Conservation (phyloP, 164 flowering plant genomes). For the Berberis thunbergii region DNA sequence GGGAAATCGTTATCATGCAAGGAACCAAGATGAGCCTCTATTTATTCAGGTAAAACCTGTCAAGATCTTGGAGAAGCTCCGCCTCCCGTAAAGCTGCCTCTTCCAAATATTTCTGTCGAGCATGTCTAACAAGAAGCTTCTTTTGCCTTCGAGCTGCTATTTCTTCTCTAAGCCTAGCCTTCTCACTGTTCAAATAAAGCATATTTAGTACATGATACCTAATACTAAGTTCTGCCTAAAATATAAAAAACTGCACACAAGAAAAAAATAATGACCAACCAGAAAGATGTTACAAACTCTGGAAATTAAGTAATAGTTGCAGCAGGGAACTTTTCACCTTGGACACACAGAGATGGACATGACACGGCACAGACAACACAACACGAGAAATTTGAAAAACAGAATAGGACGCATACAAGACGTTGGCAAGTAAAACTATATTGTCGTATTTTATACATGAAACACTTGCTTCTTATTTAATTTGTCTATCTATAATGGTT, state of each 20-base stretch:
- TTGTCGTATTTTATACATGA: no score
- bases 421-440: no score
- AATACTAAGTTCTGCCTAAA: background rate
- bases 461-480: no score
- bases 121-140: constrained; percentile 47
- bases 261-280: background rate
- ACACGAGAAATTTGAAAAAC: no score
- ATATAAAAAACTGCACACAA: background rate
- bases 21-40: background rate
- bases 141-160: constrained; percentile 62
- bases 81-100: constrained; percentile 73
- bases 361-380: no score
- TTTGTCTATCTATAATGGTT: no score
- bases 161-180: constrained; percentile 62
- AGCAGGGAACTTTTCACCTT: no score
- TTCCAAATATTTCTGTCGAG: constrained; percentile 66
- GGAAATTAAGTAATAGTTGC: no score
- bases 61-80: constrained; percentile 69
- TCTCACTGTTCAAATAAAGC: constrained; percentile 47
- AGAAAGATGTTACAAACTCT: background rate
- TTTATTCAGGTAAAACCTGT: constrained; percentile 40
- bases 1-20: no score
- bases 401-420: no score
- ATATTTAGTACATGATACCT: constrained; percentile 1
- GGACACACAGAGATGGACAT: no score